These are phyloP conservation scores for Stylonectria norvegica DNA, from an alignment of 2,329 filamentous ascomycete species.

Conservation along the genomic window DNA sequence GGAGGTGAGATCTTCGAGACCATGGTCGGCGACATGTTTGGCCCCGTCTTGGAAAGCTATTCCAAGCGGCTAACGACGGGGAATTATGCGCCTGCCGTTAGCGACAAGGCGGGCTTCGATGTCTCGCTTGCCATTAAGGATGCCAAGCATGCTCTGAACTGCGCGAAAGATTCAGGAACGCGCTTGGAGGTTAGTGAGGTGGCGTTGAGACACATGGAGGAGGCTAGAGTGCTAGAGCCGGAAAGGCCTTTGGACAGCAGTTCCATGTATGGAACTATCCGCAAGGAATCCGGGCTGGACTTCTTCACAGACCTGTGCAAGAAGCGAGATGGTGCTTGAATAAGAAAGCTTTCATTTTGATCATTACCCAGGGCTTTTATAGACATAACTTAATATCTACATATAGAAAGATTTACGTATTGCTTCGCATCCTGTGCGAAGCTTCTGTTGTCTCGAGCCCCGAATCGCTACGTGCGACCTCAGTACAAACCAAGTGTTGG, in stretches of 20 bases:
- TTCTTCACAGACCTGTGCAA: no score
- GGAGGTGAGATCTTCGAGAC: constrained; percentile 23
- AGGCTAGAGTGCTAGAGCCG: constrained; percentile 2
- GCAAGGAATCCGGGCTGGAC: constrained; percentile 5
- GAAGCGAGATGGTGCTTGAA: no score
- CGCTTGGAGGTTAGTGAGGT: constrained; percentile 5
- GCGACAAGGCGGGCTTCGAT: constrained; percentile 4
- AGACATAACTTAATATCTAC: no score
- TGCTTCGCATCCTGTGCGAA: no score
- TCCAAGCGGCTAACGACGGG: constrained; percentile 29
- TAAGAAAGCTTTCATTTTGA: no score
- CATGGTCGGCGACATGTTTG: constrained; percentile 29
- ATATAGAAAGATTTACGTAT: no score
- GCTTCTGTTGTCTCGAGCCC: no score
- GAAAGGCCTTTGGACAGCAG: constrained; percentile 8
- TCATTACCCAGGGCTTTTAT: no score
- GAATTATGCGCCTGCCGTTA: constrained; percentile 19
- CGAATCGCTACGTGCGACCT: no score
- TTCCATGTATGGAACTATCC: constrained; percentile 7
- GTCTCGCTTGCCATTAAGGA: constrained; percentile 9
- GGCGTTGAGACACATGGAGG: constrained; percentile 5
- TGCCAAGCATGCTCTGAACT: constrained; percentile 6
- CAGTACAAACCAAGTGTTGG: no score
- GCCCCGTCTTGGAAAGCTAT: constrained; percentile 24
- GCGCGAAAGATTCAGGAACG: constrained; percentile 2